These are phyloP conservation scores for Tolypocladium capitatum DNA, from an alignment of 2,329 filamentous ascomycete genomes.

Conservation along the genomic window DNA sequence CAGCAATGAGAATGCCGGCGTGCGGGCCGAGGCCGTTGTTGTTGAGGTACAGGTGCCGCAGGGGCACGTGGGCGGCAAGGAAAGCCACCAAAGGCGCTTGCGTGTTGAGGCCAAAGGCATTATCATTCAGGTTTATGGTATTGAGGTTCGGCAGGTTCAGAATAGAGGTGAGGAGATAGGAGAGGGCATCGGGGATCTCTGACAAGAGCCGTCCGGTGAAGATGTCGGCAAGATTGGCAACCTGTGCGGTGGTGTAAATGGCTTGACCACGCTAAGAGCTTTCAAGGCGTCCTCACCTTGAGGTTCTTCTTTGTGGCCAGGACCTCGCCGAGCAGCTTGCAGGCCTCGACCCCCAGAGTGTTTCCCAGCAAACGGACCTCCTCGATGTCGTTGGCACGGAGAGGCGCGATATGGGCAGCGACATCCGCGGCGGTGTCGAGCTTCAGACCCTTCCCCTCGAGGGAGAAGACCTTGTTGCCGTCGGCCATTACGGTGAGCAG, in stretches of 20 bases:
- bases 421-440: constrained; percentile 81
- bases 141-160: constrained; percentile 75
- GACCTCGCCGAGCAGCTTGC: constrained; percentile 70
- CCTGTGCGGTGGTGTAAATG: constrained; percentile 22
- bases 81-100: constrained; percentile 88
- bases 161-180: constrained; percentile 71
- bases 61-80: constrained; percentile 72
- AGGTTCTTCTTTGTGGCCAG: constrained; percentile 74
- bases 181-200: constrained; percentile 86
- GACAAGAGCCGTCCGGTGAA: constrained; percentile 88
- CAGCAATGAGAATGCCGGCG: constrained; percentile 77
- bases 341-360: constrained; percentile 81
- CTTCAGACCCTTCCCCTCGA: constrained; percentile 86
- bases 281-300: constrained; percentile 36
- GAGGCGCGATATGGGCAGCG: constrained; percentile 65
- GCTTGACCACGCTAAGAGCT: not conserved
- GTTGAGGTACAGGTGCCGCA: constrained; percentile 91
- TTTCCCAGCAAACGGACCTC: constrained; percentile 83
- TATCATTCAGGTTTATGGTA: constrained; percentile 93
- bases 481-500: constrained; percentile 14
- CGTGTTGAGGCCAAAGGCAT: constrained; percentile 93
- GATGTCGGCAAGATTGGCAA: constrained; percentile 90
- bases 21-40: constrained; percentile 95
- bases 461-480: constrained; percentile 60
- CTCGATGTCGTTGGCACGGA: constrained; percentile 63